Percentiles rank a stretch among this genome's conserved stretches.
Conservation (phyloP, 345 rosid genomes). For the Psidium friedrichsthalianum region DNA sequence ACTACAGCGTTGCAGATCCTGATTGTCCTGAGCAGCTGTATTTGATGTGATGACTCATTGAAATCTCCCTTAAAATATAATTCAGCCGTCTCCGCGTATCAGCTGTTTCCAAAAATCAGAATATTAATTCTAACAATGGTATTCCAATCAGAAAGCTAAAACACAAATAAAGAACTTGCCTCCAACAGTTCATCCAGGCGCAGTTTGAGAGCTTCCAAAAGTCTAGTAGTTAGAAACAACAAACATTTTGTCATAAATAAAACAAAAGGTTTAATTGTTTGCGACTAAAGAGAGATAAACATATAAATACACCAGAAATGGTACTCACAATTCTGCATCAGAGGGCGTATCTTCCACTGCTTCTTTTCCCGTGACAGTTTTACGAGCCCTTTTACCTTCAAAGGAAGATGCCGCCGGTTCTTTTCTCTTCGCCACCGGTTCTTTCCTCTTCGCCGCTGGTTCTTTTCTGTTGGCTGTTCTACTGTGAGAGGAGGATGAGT, state of each 20-base stretch:
- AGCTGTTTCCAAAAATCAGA: background rate
- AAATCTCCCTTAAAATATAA: background rate
- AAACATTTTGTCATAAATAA: background rate
- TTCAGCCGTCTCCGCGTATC: no score
- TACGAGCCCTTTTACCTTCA: no score
- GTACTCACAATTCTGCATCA: no score
- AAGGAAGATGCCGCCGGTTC: no score
- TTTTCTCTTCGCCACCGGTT: no score
- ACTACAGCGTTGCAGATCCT: background rate
- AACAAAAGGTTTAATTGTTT: background rate
- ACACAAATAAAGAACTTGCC: conserved; percentile 27
- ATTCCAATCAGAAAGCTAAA: background rate
- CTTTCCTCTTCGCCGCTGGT: no score
- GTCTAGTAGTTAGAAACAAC: conserved; percentile 17
- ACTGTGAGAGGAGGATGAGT: conserved; percentile 38
- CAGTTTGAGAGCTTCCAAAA: conserved; percentile 92
- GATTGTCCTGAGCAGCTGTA: background rate
- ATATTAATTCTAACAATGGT: background rate
- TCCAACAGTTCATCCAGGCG: conserved; percentile 97
- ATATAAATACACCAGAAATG: no score
- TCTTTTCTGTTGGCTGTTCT: no score
- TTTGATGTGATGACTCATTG: background rate
- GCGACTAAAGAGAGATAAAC: no score
- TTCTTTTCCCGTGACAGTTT: no score
- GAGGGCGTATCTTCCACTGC: no score